Base-by-base conservation (phyloP, 2,329 filamentous ascomycete species). In the Diaporthe sp. region DNA sequence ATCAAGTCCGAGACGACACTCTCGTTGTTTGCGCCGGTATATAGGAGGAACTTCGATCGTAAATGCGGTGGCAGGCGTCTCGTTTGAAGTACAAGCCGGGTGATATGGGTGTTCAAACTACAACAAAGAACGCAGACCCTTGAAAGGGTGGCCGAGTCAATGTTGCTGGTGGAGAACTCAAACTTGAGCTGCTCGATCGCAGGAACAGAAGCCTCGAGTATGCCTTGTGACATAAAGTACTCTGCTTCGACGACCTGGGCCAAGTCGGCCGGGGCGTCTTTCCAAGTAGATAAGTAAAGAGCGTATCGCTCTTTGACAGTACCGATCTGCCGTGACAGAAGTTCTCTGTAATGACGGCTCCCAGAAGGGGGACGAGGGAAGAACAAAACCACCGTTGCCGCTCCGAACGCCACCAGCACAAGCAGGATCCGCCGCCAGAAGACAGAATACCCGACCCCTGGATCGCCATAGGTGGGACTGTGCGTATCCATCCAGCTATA, bases 231-330 rank as follows among this genome's bases (percentile, higher is more conserved):
- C n/a, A 53, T 22, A 53, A 53, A 53, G 49, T n/a, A 53, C n/a
- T 53, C 49, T 53, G 49, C 49, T 53, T 53, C 22, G n/a, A 25
- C n/a, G 10, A 53, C n/a, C 49, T 53, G 49, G n/a, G 12, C 49
- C 49, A 53, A 53, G 49, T 53, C 49, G 49, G 49, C 49, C 9
- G 49, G 49, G 49, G 49, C 49, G n/a, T 25, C 49, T 53, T 53
- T n/a, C 85, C 86, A 87, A 74, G 85, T 83, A 0, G 87, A 88
- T 0, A 89, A 77, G 0, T 88, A 77, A 0, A 89, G 81, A 0
- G 88, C 87, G 73, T 89, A 89, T 77, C 88, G 87, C 74, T 88
- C 86, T 0, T 85, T 85, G 1, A 89, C 75, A 0, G 83, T 82
- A 13, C 85, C 83, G 2, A 89, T 79, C 0, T 82, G 80, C 55